Evolutionary conservation across 2,329 filamentous ascomycete species (phyloP).

Genomic region (Monilinia vaccinii-corymbosi): DNA sequence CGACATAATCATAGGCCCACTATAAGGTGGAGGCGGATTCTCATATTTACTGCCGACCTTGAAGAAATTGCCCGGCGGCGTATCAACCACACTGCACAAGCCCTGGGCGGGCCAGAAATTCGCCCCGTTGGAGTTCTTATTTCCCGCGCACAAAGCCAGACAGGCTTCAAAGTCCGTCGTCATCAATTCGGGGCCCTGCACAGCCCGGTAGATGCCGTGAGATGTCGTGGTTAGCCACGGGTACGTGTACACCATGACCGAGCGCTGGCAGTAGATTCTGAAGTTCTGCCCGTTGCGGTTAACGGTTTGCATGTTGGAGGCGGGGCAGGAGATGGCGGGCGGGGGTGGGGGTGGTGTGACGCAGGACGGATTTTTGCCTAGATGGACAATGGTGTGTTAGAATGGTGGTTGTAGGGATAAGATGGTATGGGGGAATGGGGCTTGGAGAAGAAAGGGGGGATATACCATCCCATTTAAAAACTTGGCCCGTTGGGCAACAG

Average conservation of each 20-base stretch:
- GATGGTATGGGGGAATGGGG: neutral
- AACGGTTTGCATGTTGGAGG: neutral
- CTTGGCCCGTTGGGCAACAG: neutral
- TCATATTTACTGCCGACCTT: conserved; percentile 1
- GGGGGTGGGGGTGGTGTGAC: neutral
- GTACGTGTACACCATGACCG: conserved; percentile 1
- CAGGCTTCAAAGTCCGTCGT: neutral
- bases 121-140: neutral
- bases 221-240: conserved; percentile 1
- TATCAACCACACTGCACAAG: neutral
- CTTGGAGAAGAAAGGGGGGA: neutral
- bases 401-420: neutral
- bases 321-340: neutral
- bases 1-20: neutral
- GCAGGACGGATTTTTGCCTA: neutral
- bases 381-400: neutral
- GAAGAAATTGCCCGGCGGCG: neutral
- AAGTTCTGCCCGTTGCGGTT: conserved; percentile 3
- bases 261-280: neutral
- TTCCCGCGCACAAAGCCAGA: neutral
- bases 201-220: neutral
- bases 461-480: conserved; percentile 1
- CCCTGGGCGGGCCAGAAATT: neutral
- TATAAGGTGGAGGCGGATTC: neutral
- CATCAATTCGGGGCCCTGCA: conserved; percentile 1